Evolutionary conservation across 2,329 filamentous ascomycete species (phyloP).

Genomic region (Calonectria pseudoturangicola): DNA sequence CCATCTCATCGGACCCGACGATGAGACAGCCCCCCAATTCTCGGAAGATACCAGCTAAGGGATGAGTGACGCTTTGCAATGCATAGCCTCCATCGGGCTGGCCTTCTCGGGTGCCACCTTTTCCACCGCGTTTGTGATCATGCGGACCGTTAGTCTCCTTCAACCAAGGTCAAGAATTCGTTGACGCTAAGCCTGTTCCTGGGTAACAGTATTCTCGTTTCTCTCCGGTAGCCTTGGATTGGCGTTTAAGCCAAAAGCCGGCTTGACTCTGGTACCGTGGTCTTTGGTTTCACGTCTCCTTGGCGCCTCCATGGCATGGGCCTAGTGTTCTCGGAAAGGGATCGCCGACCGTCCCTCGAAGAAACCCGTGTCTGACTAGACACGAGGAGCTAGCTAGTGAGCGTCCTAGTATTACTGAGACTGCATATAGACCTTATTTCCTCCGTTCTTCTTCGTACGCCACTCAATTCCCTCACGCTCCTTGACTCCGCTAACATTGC

Average conservation of each 20-base stretch:
- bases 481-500: conserved; percentile 50
- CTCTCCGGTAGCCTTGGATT: conserved; percentile 32
- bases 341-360: conserved; percentile 45
- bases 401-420: conserved; percentile 33
- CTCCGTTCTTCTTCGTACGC: conserved; percentile 58
- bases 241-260: conserved; percentile 47
- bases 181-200: conserved; percentile 59
- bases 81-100: conserved; percentile 22
- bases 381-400: background rate
- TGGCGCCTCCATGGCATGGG: conserved; percentile 34
- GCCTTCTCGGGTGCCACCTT: conserved; percentile 33
- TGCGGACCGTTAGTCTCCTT: conserved; percentile 41
- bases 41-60: background rate
- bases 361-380: conserved; percentile 33
- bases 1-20: background rate
- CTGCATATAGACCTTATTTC: conserved; percentile 32
- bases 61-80: background rate
- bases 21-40: background rate
- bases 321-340: conserved; percentile 44
- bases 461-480: conserved; percentile 48
- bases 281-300: conserved; percentile 30
- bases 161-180: conserved; percentile 37
- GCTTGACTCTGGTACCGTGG: conserved; percentile 30
- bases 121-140: conserved; percentile 40
- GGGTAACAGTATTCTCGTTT: conserved; percentile 44